Base-by-base conservation (phyloP, 192 early-diverging fungal genomes). In the Lobulomyces angularis region DNA sequence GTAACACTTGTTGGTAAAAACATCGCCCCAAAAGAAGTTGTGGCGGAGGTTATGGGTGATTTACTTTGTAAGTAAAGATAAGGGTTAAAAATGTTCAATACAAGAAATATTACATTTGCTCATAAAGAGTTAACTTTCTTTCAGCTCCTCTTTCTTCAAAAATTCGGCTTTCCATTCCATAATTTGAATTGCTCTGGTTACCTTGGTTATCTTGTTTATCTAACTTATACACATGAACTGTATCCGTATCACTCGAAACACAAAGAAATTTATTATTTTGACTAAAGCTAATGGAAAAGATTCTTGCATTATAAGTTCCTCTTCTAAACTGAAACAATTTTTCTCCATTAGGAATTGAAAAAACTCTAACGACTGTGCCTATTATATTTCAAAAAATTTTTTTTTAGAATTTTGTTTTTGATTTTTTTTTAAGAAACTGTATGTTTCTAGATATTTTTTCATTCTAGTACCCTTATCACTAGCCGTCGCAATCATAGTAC, bases 291-390 rank as follows among this genome's bases (percentile, higher is more conserved):
- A 98, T 70, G 6, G 88, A 93, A 45, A 83, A 88, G 45, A 98
- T 96, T 41, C 79, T 70, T 18, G 89, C 83, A 9, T 84, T 74
- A 55, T 92, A 92, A 1, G 90, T 82, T 36, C 94, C 94, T 27
- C 94, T 68, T 34, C 94, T 78, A 65, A 98, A 93, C 62, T 96
- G 90, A 51, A 78, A 83, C 14, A 96, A 62, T 45, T 88, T 83
- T 43, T 82, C 63, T 12, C 84, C 89, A 21, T 81, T 68, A 8
- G 88, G 82, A 16, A 92, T 71, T 11, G 84, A 75, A 55, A 89
- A 96, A 4, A 98, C 90, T 24, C 94, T 77, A 44, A 98, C 94
- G 1, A 98, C 85, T 1, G 94, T 98, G 7, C 94, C 94, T 25
- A 41, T 8, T 7, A 31, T 46, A 50, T 12, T 29, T 4, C 35